Percentiles rank a stretch among this genome's conserved stretches.
phyloP scores from a whole-genome alignment of 176 grass and related monocot genomes.

The Oryza coarctata region DNA sequence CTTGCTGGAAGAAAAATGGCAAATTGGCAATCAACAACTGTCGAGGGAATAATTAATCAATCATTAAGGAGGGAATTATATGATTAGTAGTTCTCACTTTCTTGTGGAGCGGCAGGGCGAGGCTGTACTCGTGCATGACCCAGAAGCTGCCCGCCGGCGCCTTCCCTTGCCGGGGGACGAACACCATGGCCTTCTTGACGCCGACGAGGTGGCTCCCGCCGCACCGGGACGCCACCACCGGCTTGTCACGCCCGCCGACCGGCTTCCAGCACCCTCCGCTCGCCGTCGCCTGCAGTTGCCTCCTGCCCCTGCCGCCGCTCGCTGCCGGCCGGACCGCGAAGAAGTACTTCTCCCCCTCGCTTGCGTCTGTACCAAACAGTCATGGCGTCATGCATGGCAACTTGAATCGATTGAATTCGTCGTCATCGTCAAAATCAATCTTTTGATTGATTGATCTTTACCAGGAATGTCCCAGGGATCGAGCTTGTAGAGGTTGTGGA shows the following conservation, averaged over 20 bases:
- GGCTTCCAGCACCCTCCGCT: slow-evolving; percentile 69
- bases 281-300: neutral
- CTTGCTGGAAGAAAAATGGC: slow-evolving; percentile 24
- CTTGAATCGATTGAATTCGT: neutral
- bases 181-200: slow-evolving; percentile 59
- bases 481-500: slow-evolving; percentile 51
- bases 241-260: slow-evolving; percentile 42
- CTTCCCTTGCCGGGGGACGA: slow-evolving; percentile 35
- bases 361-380: slow-evolving; percentile 38
- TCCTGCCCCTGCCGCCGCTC: neutral
- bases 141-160: slow-evolving; percentile 25
- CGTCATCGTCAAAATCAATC: too few relatives aligned
- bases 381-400: neutral
- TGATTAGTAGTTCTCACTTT: slow-evolving; percentile 37
- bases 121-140: slow-evolving; percentile 87
- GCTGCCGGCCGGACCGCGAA: slow-evolving; percentile 47
- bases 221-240: slow-evolving; percentile 38
- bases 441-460: too few relatives aligned
- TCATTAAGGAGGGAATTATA: neutral
- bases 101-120: slow-evolving; percentile 43
- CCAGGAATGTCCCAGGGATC: slow-evolving; percentile 76
- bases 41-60: neutral
- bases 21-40: neutral
- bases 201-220: slow-evolving; percentile 62
- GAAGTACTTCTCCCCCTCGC: slow-evolving; percentile 70